Conservation (phyloP, 1,284 basidiomycete species). For the Bjerkandera adusta region DNA sequence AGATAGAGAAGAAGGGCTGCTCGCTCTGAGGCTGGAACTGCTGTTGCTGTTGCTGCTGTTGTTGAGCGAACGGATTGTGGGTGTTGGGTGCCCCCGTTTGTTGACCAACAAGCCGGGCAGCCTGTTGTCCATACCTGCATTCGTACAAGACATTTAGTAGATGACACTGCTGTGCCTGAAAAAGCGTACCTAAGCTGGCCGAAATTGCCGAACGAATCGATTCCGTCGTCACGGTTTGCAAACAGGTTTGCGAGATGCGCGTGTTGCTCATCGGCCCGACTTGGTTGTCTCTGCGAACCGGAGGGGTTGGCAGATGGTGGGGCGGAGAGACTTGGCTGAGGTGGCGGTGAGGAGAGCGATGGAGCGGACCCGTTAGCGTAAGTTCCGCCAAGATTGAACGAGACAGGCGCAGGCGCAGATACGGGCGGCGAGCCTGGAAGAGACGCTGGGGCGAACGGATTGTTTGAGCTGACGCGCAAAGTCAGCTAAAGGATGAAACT, state of each 20-base stretch:
- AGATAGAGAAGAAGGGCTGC: constrained; percentile 85
- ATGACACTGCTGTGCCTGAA: constrained; percentile 3
- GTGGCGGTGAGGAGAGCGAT: constrained; percentile 27
- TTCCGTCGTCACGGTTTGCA: constrained; percentile 76
- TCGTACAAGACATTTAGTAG: constrained; percentile 5
- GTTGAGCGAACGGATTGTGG: constrained; percentile 78
- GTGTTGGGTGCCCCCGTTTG: constrained; percentile 48
- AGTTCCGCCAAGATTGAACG: constrained; percentile 63
- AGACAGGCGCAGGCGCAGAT: constrained; percentile 21
- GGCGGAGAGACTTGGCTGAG: constrained; percentile 26
- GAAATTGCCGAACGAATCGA: constrained; percentile 92
- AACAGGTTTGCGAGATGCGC: constrained; percentile 76
- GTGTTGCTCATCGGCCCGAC: constrained; percentile 64
- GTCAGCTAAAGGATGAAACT: neutral
- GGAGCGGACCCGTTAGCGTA: constrained; percentile 34
- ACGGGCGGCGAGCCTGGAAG: constrained; percentile 9
- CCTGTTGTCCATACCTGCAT: constrained; percentile 63
- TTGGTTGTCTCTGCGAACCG: constrained; percentile 30
- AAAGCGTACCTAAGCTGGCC: constrained; percentile 66
- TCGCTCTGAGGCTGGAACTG: constrained; percentile 55
- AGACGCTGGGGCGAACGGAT: constrained; percentile 75
- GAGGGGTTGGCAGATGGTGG: constrained; percentile 25
- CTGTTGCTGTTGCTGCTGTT: constrained; percentile 54
- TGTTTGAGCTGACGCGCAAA: constrained; percentile 83
- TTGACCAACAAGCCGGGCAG: constrained; percentile 56